A percentile compares a stretch with the other conserved stretches of the same genome.
Conservation (phyloP, 2,329 filamentous ascomycete species). For the Ciborinia camelliae region DNA sequence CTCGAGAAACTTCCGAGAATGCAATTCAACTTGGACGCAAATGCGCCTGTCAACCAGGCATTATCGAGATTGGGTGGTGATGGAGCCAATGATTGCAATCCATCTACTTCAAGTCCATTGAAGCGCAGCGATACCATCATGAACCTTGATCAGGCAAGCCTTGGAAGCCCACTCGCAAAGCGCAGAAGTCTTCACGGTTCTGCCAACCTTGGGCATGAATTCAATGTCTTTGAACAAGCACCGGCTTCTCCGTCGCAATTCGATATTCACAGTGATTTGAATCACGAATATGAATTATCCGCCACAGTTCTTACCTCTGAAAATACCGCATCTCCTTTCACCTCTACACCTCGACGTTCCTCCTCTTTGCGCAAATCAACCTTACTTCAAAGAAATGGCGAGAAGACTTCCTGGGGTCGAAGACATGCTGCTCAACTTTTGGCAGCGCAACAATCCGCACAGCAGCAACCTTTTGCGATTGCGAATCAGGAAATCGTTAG, state of each 20-base stretch:
- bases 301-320: conserved; percentile 34
- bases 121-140: conserved; percentile 90
- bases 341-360: conserved; percentile 61
- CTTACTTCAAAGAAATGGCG: conserved; percentile 75
- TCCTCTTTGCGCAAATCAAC: conserved; percentile 83
- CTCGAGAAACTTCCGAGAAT: conserved; percentile 51
- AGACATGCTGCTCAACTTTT: conserved; percentile 51
- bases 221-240: conserved; percentile 72
- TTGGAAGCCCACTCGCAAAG: conserved; percentile 86
- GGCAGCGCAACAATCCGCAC: conserved; percentile 36
- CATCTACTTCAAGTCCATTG: conserved; percentile 72
- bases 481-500: conserved; percentile 49
- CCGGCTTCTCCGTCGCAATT: conserved; percentile 45
- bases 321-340: conserved; percentile 37
- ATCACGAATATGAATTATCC: conserved; percentile 54
- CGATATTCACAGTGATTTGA: conserved; percentile 50
- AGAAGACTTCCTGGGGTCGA: conserved; percentile 61
- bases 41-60: conserved; percentile 49
- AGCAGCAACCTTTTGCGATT: conserved; percentile 23
- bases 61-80: conserved; percentile 51
- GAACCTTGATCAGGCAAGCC: conserved; percentile 74
- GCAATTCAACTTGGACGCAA: conserved; percentile 48
- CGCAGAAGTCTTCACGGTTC: conserved; percentile 80
- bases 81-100: conserved; percentile 40
- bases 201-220: conserved; percentile 57